phyloP scores from a whole-genome alignment of 257 asterid genomes.

The Penstemon newberryi region DNA sequence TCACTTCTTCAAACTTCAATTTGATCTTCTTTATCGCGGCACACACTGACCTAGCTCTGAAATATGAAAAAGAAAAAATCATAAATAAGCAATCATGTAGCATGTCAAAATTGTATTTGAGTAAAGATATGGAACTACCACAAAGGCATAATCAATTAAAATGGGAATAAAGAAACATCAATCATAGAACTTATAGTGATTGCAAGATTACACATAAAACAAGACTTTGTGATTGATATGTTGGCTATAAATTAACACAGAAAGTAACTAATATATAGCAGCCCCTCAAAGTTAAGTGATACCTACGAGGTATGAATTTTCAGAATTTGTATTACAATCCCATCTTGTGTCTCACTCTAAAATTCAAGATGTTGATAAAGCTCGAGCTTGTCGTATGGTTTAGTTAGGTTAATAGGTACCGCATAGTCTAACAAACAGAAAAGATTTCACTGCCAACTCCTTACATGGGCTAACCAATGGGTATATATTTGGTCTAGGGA shows the following conservation, averaged over 20 bases:
- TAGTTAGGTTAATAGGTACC: not conserved
- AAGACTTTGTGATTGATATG: not conserved
- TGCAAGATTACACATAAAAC: not conserved
- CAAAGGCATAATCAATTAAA: not conserved
- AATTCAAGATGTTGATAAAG: not conserved
- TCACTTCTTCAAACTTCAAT: slow-evolving; percentile 28
- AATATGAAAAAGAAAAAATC: slow-evolving; percentile 14
- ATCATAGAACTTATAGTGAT: not conserved
- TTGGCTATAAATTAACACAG: not conserved
- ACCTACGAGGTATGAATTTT: not conserved
- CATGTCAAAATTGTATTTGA: not conserved
- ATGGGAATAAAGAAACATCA: not conserved
- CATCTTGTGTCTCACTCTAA: not conserved
- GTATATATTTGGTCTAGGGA: no score
- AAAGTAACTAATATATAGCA: not conserved
- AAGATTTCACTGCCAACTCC: not conserved
- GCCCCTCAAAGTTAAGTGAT: not conserved
- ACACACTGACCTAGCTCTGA: slow-evolving; percentile 56
- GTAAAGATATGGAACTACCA: not conserved
- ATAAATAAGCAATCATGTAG: slow-evolving; percentile 8
- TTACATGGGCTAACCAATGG: not conserved
- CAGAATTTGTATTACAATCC: not conserved
- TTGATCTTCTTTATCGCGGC: slow-evolving; percentile 44
- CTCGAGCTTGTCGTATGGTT: not conserved
- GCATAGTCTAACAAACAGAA: not conserved